Conservation (phyloP, 129 eudicot genomes). For the Saussurea involucrata region DNA sequence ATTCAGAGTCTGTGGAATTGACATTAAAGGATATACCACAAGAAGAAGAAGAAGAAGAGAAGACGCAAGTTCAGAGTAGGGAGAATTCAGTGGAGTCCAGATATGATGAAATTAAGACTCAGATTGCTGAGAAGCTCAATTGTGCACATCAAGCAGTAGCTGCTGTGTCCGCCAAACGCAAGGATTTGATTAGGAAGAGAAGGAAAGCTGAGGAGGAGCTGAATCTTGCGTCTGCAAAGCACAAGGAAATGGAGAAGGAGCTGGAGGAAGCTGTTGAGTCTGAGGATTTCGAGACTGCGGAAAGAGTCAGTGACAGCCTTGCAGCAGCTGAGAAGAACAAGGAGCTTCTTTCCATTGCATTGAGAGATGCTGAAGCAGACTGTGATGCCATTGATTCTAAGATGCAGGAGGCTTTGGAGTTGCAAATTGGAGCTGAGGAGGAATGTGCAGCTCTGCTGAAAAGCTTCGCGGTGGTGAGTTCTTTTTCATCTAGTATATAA, state of each 20-base stretch:
- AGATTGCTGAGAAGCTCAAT: slow-evolving; percentile 44
- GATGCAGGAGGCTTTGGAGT: slow-evolving; percentile 58
- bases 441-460: slow-evolving; percentile 61
- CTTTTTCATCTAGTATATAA: background rate
- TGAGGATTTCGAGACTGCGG: slow-evolving; percentile 84
- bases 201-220: slow-evolving; percentile 57
- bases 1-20: background rate
- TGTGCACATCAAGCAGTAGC: slow-evolving; percentile 25
- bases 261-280: slow-evolving; percentile 81
- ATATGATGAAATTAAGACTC: slow-evolving; percentile 35
- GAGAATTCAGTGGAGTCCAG: slow-evolving; percentile 33
- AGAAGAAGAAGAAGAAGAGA: slow-evolving; percentile 30
- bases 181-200: slow-evolving; percentile 50
- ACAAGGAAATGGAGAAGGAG: slow-evolving; percentile 65
- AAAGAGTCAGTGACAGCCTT: slow-evolving; percentile 60
- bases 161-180: slow-evolving; percentile 37
- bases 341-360: slow-evolving; percentile 41
- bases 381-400: slow-evolving; percentile 63
- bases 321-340: slow-evolving; percentile 64
- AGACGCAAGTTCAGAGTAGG: background rate
- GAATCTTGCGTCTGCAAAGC: slow-evolving; percentile 37
- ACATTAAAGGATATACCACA: background rate
- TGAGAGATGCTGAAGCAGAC: slow-evolving; percentile 59
- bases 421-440: slow-evolving; percentile 59
- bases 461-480: slow-evolving; percentile 48